Evolutionary conservation across 352 stramenopile genomes (phyloP), one percentile per base, ranked within the genome.

Genomic region (Pythium insidiosum): DNA sequence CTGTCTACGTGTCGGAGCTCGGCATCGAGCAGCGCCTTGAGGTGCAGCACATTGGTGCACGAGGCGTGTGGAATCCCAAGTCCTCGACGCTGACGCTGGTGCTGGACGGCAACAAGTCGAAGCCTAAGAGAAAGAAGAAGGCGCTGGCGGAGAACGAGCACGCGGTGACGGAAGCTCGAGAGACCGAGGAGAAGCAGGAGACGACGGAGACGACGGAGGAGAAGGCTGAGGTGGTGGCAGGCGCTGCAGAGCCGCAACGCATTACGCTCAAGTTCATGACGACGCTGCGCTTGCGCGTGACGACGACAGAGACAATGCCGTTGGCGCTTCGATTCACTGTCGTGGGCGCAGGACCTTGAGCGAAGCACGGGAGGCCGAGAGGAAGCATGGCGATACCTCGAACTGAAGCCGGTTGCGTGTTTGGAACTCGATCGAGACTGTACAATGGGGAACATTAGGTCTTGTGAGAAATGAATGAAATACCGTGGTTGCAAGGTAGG

Each of bases 11-110:
- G 26, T 35, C 73, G 23, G 75, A 84, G 34, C 63, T 89, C 41
- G 80, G 83, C 1, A 50, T 90, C 13, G 80, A 92, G 53, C 63
- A 84, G 26, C 68, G 74, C 6, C 36, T 90, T 13, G 73, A 84
- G 31, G 47, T 88, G 4, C 63, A 66, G 16, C 54, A 80, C 22
- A 33, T 68, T 3, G 56, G 48, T 24, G 36, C 80, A 16, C 60
- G 51, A 0, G 67, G 66, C 24, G 61, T 50, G 5, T 87, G 65
- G 61, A 64, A 82, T 36, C 65, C 73, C 31, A 72, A 69, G 43
- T 66, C 65, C 1, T 65, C 62, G 41, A 59, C 61, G 20, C 46
- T 88, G 35, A 68, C 67, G 20, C 68, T 87, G 18, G 20, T 54
- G 30, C 52, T 78, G 16, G 42, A 23, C 39, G 45, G 42, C 4